Evolutionary conservation across 164 flowering plant genomes (phyloP).

Genomic region (Macadamia integrifolia): DNA sequence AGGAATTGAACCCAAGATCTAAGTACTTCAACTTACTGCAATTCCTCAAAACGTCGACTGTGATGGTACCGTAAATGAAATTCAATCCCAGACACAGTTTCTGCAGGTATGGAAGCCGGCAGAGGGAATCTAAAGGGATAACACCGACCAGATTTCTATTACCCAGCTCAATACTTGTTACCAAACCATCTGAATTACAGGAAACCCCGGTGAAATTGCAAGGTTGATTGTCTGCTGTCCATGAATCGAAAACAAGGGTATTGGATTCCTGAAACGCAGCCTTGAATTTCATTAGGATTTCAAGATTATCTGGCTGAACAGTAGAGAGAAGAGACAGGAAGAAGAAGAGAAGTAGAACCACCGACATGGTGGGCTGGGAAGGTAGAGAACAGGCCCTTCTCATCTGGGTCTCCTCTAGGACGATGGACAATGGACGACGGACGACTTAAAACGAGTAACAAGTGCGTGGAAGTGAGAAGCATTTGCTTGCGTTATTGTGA

Average conservation of each 20-base stretch:
- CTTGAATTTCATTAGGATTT: slow-evolving; percentile 31
- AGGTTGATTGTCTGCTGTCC: slow-evolving; percentile 18
- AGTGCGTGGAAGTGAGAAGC: too few relatives aligned
- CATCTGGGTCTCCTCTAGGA: neutral
- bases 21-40: slow-evolving; percentile 37
- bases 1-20: slow-evolving; percentile 43
- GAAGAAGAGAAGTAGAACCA: slow-evolving; percentile 1
- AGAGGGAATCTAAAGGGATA: too few relatives aligned
- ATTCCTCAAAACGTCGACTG: slow-evolving; percentile 21
- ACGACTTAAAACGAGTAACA: too few relatives aligned
- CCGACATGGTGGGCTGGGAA: neutral
- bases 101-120: slow-evolving; percentile 28
- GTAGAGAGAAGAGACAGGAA: slow-evolving; percentile 9
- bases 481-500: too few relatives aligned
- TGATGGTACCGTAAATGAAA: slow-evolving; percentile 27
- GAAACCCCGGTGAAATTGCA: slow-evolving; percentile 30
- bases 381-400: neutral
- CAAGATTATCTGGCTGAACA: slow-evolving; percentile 32
- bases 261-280: slow-evolving; percentile 25
- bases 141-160: too few relatives aligned
- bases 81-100: slow-evolving; percentile 37
- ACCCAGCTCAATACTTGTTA: too few relatives aligned
- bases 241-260: slow-evolving; percentile 28
- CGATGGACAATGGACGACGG: too few relatives aligned
- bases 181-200: too few relatives aligned